Percentiles rank a stretch among this genome's conserved stretches.
phyloP scores from a whole-genome alignment of 2,329 filamentous ascomycete genomes.

The Cucurbitaria berberidis region DNA sequence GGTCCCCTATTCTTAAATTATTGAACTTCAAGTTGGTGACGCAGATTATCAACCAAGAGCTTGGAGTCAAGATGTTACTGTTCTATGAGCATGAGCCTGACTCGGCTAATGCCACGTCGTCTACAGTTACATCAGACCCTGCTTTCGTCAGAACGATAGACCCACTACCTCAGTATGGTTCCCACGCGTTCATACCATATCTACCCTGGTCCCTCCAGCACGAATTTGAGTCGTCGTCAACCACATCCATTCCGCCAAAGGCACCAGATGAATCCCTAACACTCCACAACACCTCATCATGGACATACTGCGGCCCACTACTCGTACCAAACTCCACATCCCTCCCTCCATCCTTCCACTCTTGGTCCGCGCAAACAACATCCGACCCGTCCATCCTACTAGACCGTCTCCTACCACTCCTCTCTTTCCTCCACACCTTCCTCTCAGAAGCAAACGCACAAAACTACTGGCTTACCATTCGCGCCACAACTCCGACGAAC shows the following conservation, averaged over 20 bases:
- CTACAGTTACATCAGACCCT: neutral
- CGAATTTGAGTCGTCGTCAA: neutral
- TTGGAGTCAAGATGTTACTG: neutral
- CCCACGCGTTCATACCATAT: slow-evolving; percentile 23
- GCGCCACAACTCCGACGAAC: slow-evolving; percentile 52
- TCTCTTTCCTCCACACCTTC: slow-evolving; percentile 50
- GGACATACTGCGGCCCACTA: slow-evolving; percentile 35
- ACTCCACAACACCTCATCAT: slow-evolving; percentile 28
- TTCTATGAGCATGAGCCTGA: neutral
- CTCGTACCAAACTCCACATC: slow-evolving; percentile 7
- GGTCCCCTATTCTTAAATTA: neutral
- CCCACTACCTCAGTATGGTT: slow-evolving; percentile 14
- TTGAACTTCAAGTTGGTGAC: neutral
- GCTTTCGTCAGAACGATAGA: slow-evolving; percentile 7
- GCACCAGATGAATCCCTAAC: slow-evolving; percentile 1
- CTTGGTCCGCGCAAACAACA: slow-evolving; percentile 49
- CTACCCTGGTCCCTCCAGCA: neutral
- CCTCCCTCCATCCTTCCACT: slow-evolving; percentile 37
- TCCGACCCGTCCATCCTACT: slow-evolving; percentile 39
- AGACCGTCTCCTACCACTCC: slow-evolving; percentile 49
- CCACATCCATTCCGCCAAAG: neutral
- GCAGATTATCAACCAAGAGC: neutral
- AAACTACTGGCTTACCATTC: slow-evolving; percentile 58
- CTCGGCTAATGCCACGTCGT: neutral
- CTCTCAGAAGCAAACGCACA: slow-evolving; percentile 45